Evolutionary conservation across 2,329 filamentous ascomycete species (phyloP), one percentile per base, ranked within the genome.

Genomic region (Knoxdaviesia proteae): DNA sequence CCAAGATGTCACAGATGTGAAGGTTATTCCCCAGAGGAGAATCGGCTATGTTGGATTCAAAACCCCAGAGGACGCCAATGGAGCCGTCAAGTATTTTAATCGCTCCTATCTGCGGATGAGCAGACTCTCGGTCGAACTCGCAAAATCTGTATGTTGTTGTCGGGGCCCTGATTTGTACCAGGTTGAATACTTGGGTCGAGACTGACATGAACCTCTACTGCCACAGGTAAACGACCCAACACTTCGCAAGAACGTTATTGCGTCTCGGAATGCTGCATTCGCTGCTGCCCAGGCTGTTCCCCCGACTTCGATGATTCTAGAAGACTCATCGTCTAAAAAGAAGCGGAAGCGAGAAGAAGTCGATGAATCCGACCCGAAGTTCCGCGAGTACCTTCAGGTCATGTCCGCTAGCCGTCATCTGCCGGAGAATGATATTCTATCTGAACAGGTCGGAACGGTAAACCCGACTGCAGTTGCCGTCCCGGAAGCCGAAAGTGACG

Each of bases 31-130:
- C 5, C 77, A 86, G 54, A 76, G 90, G 53, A 75, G 87, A 51
- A 94, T 98, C 60, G 90, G 87, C 52, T 98, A 94, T 68, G 76
- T 98, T 46, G 90, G 90, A 48, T 96, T 88, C 68, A 87, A 83
- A 62, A 82, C 74, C 42, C 65, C 80, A 9, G 75, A 88, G 47
- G 80, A 84, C 56, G 90, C 90, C 44, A 67, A 73, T 45, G 74
- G 77, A 54, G 88, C 90, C 38, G 81, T 92, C 57, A 87, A 83
- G 60, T 93, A 94, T 65, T 94, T 94, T 68, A 87, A 98, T 67
- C 84, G 75, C 57, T 80, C 87, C 48, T 98, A 86, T 61, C 84
- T 98, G 53, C 84, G 86, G 52, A 90, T 94, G 82, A 94, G 87
- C 45, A 92, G 80, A 64, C 86, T 98, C 53, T 71, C 70, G 32